phyloP scores from a whole-genome alignment of 2,329 filamentous ascomycete species.

The Ascocoryne sarcoides region DNA sequence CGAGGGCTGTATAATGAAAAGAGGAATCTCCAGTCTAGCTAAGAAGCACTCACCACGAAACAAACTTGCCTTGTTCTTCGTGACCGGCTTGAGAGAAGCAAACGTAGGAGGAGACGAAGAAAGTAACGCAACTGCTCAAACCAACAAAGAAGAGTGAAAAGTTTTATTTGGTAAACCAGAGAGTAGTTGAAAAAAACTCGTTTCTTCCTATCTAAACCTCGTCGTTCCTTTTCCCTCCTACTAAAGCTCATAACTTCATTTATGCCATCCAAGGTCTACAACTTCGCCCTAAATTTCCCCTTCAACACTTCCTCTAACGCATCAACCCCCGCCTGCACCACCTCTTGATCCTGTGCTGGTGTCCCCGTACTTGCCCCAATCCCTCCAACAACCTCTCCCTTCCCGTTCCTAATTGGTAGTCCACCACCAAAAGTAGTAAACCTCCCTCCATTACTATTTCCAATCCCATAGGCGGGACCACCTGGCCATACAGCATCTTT shows the following conservation, averaged over 20 bases:
- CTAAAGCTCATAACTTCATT: background rate
- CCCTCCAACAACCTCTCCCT: slow-evolving; percentile 42
- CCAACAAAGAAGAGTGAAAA: background rate
- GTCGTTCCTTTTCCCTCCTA: too few relatives aligned
- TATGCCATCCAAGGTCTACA: slow-evolving; percentile 26
- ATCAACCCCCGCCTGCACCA: slow-evolving; percentile 42
- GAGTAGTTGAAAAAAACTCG: background rate
- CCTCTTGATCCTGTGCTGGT: slow-evolving; percentile 44
- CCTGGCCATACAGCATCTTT: slow-evolving; percentile 45
- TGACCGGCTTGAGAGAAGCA: too few relatives aligned
- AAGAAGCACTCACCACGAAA: too few relatives aligned
- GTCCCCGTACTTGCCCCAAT: slow-evolving; percentile 47
- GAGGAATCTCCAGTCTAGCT: too few relatives aligned
- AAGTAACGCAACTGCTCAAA: too few relatives aligned
- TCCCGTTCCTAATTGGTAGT: slow-evolving; percentile 37
- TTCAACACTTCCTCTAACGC: slow-evolving; percentile 31
- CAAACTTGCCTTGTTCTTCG: too few relatives aligned
- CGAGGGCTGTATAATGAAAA: too few relatives aligned
- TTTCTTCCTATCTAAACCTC: too few relatives aligned
- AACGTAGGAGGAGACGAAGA: too few relatives aligned
- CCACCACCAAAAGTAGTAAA: slow-evolving; percentile 47
- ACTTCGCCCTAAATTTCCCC: slow-evolving; percentile 33
- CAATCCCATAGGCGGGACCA: slow-evolving; percentile 42
- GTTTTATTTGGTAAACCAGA: background rate
- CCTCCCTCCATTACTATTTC: slow-evolving; percentile 42